Conservation (phyloP, 306 rosid genomes). For the Prinsepia uniflora region DNA sequence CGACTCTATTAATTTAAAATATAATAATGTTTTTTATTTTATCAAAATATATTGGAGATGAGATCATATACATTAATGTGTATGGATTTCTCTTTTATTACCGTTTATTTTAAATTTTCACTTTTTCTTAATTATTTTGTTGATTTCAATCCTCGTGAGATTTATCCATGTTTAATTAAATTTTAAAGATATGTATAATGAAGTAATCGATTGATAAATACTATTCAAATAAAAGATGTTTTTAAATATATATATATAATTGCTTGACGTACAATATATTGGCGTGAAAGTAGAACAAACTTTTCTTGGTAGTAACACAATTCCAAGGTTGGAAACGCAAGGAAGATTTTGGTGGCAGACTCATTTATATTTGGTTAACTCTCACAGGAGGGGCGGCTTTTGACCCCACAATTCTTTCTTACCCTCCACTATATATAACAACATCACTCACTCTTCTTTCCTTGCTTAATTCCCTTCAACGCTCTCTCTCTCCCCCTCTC, state of each 20-base stretch:
- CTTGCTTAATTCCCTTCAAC: constrained; percentile 11
- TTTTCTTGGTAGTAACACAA: constrained; percentile 44
- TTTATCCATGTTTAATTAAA: too few relatives aligned
- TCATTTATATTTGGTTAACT: constrained; percentile 23
- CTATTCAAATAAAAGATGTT: too few relatives aligned
- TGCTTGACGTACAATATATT: background rate
- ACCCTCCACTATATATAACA: constrained; percentile 23
- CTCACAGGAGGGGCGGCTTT: constrained; percentile 8
- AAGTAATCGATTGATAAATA: too few relatives aligned
- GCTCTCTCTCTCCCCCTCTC: constrained; percentile 5
- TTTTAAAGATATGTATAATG: too few relatives aligned
- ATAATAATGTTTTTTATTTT: too few relatives aligned
- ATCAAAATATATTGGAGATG: too few relatives aligned
- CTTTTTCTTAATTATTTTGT: too few relatives aligned
- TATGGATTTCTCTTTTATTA: too few relatives aligned
- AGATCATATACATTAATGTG: too few relatives aligned
- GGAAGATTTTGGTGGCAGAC: constrained; percentile 51
- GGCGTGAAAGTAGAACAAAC: constrained; percentile 39
- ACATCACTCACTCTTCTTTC: constrained; percentile 7
- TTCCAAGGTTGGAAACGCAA: constrained; percentile 61
- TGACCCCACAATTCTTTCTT: constrained; percentile 17
- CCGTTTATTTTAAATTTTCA: too few relatives aligned
- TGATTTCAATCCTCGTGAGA: too few relatives aligned
- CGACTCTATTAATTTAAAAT: constrained; percentile 17
- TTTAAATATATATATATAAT: too few relatives aligned